Conservation (phyloP, 2,329 filamentous ascomycete species). For the Beauveria australis region DNA sequence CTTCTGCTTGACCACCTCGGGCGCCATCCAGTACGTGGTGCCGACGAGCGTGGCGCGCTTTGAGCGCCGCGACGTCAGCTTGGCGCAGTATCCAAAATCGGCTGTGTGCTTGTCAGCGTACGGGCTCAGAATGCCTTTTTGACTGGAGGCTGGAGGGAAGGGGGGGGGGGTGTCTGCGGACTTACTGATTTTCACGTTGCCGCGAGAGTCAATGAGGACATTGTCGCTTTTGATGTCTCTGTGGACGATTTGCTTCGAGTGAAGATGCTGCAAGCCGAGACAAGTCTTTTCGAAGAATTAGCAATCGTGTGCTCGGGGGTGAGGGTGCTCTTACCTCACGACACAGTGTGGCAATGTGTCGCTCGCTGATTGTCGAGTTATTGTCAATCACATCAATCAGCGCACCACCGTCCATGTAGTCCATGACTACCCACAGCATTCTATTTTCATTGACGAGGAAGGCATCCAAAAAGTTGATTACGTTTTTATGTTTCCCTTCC, state of each 20-base stretch:
- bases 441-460: slow-evolving; percentile 91
- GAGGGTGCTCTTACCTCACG: slow-evolving; percentile 61
- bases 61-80: slow-evolving; percentile 90
- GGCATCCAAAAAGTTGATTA: slow-evolving; percentile 96
- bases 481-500: slow-evolving; percentile 94
- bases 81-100: slow-evolving; percentile 98
- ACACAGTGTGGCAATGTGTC: slow-evolving; percentile 96
- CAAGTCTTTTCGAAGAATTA: slow-evolving; percentile 59
- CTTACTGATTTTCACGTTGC: slow-evolving; percentile 96
- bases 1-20: slow-evolving; percentile 98
- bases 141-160: too few species aligned
- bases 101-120: slow-evolving; percentile 42
- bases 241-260: slow-evolving; percentile 95
- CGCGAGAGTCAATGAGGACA: slow-evolving; percentile 83
- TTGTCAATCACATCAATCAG: slow-evolving; percentile 98
- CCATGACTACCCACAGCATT: slow-evolving; percentile 99
- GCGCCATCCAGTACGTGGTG: slow-evolving; percentile 99
- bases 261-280: slow-evolving; percentile 86
- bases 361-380: slow-evolving; percentile 85
- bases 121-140: too few species aligned
- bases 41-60: slow-evolving; percentile 99
- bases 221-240: slow-evolving; percentile 99
- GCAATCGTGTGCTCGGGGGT: slow-evolving; percentile 15
- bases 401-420: slow-evolving; percentile 98
- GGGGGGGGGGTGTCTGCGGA: slow-evolving; percentile 17